Base-by-base conservation (phyloP, 2,329 filamentous ascomycete species). In the Aspergillus thermomutatus region DNA sequence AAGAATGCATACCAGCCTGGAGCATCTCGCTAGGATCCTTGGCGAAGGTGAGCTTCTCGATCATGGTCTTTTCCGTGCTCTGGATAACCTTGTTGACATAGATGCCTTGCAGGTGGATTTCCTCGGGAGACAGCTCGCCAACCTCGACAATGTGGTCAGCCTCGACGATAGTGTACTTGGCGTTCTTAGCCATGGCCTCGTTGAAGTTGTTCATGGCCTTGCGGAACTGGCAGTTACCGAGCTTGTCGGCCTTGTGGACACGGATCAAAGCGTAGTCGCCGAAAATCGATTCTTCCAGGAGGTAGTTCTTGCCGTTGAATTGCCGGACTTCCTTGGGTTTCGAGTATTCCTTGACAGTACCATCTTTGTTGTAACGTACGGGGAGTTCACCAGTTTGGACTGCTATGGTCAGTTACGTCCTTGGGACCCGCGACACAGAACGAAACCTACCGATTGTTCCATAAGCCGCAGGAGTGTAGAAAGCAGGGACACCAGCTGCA, bases 401-500 rank as follows among this genome's bases (percentile, higher is more conserved):
- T 72, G 48, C 27, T 56, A 50, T n/a, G 1, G 11, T 62, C 52
- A 66, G 60, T 41, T 41, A 6, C 8, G 2, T 4, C 73, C 76
- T 61, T 75, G 80, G 80, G 77, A 21, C 82, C 80, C 19, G 14
- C 10, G 11, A 1, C 19, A 50, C 81, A 43, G 7, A 47, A 5
- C 10, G 27, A 17, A 6, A 57, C 65, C 14, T 56, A 72, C 70
- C 67, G 28, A 93, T 89, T 26, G 90, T 93, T 62, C 89, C 88
- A 65, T 89, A 88, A 54, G 87, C 90, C 3, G 90, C 90, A 1
- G 89, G 87, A 0, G 90, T 92, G 68, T 87, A 94, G 73, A 94
- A 96, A 57, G 92, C 92, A 31, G 92, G 92, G 64, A 96, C 88
- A 53, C 92, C 92, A 69, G 90, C 90, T 55, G 91, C 92, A 63